phyloP scores from a whole-genome alignment of 345 rosid species.

The Moricandia moricandioides region DNA sequence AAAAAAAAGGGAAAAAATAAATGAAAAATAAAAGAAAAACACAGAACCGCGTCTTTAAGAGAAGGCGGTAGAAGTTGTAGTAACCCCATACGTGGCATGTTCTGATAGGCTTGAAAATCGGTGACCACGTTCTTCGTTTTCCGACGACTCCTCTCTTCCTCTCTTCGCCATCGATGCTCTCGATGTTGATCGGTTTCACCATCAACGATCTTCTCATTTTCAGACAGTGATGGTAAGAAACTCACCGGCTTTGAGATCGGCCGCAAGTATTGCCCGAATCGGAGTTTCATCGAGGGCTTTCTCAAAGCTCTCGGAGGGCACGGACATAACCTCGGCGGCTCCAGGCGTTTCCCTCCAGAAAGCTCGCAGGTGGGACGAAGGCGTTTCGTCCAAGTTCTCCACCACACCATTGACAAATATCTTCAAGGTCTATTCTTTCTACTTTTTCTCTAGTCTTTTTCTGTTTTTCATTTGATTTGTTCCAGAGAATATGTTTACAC shows the following conservation, averaged over 20 bases:
- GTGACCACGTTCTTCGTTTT: too few species aligned
- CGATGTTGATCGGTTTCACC: too few species aligned
- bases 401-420: conserved; percentile 65
- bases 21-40: too few species aligned
- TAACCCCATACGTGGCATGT: too few species aligned
- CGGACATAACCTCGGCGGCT: conserved; percentile 64
- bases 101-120: too few species aligned
- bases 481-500: conserved; percentile 3
- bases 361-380: conserved; percentile 89
- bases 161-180: too few species aligned
- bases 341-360: conserved; percentile 77
- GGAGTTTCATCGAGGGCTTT: conserved; percentile 47
- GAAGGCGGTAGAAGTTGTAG: too few species aligned
- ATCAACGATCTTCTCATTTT: not conserved
- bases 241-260: conserved; percentile 38
- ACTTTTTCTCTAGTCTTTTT: not conserved
- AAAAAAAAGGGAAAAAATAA: too few species aligned
- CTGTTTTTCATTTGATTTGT: not conserved
- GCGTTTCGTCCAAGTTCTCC: conserved; percentile 71
- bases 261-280: conserved; percentile 26
- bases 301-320: conserved; percentile 63
- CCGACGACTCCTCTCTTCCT: too few species aligned
- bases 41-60: too few species aligned
- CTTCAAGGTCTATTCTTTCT: conserved; percentile 54
- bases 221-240: conserved; percentile 49